phyloP scores from a whole-genome alignment of 306 rosid species.

The Gynostemma pentaphyllum region DNA sequence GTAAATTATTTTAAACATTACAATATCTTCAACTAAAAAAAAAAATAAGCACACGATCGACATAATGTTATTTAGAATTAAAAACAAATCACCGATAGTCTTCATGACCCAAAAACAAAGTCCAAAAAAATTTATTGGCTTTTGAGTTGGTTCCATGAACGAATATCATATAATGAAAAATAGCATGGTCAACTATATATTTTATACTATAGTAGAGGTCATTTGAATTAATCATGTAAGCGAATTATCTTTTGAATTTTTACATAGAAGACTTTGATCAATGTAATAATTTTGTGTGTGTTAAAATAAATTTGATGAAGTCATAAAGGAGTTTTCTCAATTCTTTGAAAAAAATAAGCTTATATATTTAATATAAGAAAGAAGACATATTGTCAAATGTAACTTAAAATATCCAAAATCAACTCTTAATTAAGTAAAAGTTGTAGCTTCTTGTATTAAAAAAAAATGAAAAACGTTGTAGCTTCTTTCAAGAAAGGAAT shows the following conservation, averaged over 20 bases:
- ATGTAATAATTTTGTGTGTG: background rate
- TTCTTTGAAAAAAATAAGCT: background rate
- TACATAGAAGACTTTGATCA: background rate
- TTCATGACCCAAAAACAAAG: background rate
- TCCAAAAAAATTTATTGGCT: background rate
- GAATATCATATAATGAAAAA: background rate
- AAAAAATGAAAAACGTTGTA: too few species aligned
- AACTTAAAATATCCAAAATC: background rate
- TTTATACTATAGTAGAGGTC: background rate
- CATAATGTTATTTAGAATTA: too few species aligned
- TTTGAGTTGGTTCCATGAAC: constrained; percentile 2
- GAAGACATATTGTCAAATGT: background rate
- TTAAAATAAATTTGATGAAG: background rate
- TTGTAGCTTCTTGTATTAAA: too few species aligned
- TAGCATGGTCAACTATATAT: background rate
- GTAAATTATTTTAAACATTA: too few species aligned
- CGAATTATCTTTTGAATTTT: background rate
- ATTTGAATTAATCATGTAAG: background rate
- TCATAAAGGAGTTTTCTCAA: background rate
- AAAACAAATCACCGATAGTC: too few species aligned
- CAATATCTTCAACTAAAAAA: too few species aligned
- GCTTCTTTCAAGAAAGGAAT: too few species aligned
- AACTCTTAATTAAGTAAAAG: too few species aligned
- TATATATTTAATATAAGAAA: too few species aligned
- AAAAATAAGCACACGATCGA: too few species aligned